Base-by-base conservation (phyloP, 352 stramenopile genomes). In the Peronospora destructor region DNA sequence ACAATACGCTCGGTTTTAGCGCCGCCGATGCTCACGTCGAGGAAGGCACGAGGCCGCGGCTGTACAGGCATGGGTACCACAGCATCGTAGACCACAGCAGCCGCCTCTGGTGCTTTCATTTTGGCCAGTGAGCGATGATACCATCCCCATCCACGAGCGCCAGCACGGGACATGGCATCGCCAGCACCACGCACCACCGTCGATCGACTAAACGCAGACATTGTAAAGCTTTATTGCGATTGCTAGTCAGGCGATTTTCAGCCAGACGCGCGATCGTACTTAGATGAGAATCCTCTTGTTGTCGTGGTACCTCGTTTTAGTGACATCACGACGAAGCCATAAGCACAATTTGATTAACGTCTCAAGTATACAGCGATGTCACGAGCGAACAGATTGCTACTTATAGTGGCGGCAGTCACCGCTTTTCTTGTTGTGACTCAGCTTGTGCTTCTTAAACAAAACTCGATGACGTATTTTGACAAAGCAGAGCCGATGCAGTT, bases 21-120 rank as follows among this genome's bases (percentile, higher is more conserved):
- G 30, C 78, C 79, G 50, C 79, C 82, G 33, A 93, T 91, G 56
- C 79, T 88, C 55, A 93, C 75, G 59, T 90, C 76, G 44, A 93
- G 50, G 66, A 82, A 91, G 19, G 78, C 82, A 45, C 76, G 76
- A 19, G 82, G 79, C 10, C 82, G 82, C 7, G 77, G 56, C 56
- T 70, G 52, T 23, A 65, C 42, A 0, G 82, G 77, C 25, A 69
- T 62, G 7, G 77, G 69, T 37, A 80, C 73, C 19, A 82, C 77
- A 5, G 66, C 70, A 52, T 93, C 82, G 61, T 91, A 93, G 36
- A 72, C 56, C 16, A 77, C 65, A 1, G 50, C 11, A 4, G 71
- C 74, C 8, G 74, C 58, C 52, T 78, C 66, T 0, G 77, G 76
- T 25, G 77, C 61, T 47, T 93, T 91, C 77, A 93, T 89, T 64